phyloP scores from a whole-genome alignment of 176 grass and related monocot genomes.

The Luzula sylvatica region DNA sequence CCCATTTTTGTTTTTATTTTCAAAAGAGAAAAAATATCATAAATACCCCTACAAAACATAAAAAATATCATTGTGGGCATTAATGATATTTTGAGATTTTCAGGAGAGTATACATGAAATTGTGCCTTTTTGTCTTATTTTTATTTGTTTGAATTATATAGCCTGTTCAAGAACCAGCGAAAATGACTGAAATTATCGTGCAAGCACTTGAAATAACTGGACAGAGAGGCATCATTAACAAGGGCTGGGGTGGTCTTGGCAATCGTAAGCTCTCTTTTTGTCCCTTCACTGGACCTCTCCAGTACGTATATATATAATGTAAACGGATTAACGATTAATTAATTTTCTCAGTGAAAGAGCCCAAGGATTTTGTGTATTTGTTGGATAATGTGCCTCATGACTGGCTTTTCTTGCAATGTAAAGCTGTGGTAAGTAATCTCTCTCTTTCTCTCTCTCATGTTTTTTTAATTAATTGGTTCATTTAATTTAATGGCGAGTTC shows the following conservation, averaged over 20 bases:
- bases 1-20: neutral
- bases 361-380: constrained; percentile 51
- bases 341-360: constrained; percentile 46
- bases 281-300: neutral
- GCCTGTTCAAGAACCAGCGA: constrained; percentile 36
- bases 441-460: neutral
- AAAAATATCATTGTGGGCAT: too few relatives aligned
- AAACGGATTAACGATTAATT: neutral
- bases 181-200: constrained; percentile 34
- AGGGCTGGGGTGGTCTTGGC: constrained; percentile 37
- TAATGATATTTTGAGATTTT: too few relatives aligned
- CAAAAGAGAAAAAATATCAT: too few relatives aligned
- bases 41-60: too few relatives aligned
- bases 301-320: neutral
- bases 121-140: neutral
- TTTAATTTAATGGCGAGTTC: constrained; percentile 7
- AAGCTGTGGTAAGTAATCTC: constrained; percentile 59
- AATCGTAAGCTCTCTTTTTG: constrained; percentile 24
- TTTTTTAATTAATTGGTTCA: too few relatives aligned
- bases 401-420: constrained; percentile 83
- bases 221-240: constrained; percentile 38
- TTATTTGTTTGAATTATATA: neutral
- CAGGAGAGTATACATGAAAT: too few relatives aligned
- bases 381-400: constrained; percentile 77
- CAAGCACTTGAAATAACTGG: constrained; percentile 29